Conservation (phyloP, 192 early-diverging fungal species). For the Backusella macrospora region DNA sequence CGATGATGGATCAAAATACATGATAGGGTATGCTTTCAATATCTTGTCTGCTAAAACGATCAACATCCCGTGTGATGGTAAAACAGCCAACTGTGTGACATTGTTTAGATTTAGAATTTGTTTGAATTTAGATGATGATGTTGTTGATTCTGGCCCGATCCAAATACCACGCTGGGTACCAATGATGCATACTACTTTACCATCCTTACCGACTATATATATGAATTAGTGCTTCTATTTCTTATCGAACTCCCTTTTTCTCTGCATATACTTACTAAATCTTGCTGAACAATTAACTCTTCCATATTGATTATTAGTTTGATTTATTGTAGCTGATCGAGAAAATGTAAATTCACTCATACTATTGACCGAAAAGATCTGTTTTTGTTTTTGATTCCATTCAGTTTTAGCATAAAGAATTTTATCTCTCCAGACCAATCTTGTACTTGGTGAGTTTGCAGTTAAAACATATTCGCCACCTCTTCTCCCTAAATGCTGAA, state of each 20-base stretch:
- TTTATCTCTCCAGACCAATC: conserved; percentile 77
- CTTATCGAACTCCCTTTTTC: neutral
- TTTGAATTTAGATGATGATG: neutral
- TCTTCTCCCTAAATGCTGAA: conserved; percentile 73
- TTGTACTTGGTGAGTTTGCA: conserved; percentile 38
- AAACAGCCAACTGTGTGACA: neutral
- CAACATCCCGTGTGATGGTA: conserved; percentile 14
- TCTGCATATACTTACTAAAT: conserved; percentile 42
- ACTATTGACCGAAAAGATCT: conserved; percentile 51
- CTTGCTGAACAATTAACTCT: conserved; percentile 56
- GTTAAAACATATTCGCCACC: conserved; percentile 71
- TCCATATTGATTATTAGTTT: conserved; percentile 39
- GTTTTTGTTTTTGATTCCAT: conserved; percentile 26
- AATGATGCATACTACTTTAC: conserved; percentile 64
- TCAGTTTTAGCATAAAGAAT: conserved; percentile 62
- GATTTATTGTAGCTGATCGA: neutral
- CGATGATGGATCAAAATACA: conserved; percentile 54
- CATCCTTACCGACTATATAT: conserved; percentile 24
- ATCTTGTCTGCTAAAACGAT: conserved; percentile 48
- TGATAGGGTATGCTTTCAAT: conserved; percentile 69
- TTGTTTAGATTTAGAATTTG: neutral
- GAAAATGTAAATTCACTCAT: conserved; percentile 50
- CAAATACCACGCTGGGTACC: conserved; percentile 87
- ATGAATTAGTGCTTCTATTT: neutral
- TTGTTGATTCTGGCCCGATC: conserved; percentile 10